Percentiles rank a stretch among this genome's conserved stretches.
Evolutionary conservation across 176 grass and related monocot species (phyloP).

Genomic region (Oryza coarctata): DNA sequence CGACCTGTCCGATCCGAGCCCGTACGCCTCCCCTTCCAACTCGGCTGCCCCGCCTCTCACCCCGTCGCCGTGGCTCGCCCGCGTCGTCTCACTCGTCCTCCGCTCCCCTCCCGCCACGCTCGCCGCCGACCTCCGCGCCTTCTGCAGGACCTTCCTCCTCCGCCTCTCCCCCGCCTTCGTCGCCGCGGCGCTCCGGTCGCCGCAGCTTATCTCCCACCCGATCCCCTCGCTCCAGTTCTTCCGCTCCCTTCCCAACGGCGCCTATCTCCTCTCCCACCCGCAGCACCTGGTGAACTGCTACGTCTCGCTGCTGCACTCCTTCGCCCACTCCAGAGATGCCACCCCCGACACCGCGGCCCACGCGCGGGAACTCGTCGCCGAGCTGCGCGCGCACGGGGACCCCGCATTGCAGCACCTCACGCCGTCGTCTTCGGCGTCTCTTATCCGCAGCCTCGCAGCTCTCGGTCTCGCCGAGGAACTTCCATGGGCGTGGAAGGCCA

Average conservation of each 20-base stretch:
- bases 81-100: constrained; percentile 67
- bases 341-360: not conserved
- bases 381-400: constrained; percentile 51
- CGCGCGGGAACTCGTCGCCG: constrained; percentile 44
- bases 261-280: constrained; percentile 48
- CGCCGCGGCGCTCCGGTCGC: constrained; percentile 51
- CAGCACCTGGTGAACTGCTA: constrained; percentile 59
- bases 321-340: constrained; percentile 38
- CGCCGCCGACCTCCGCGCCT: constrained; percentile 61
- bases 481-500: constrained; percentile 66
- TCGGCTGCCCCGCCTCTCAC: constrained; percentile 3
- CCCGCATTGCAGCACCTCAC: constrained; percentile 33
- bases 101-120: constrained; percentile 50
- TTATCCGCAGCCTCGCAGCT: constrained; percentile 64
- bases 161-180: constrained; percentile 73
- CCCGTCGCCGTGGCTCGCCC: constrained; percentile 73
- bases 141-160: constrained; percentile 71
- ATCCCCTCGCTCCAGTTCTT: constrained; percentile 61
- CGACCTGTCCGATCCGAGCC: constrained; percentile 59
- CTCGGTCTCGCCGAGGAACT: constrained; percentile 75
- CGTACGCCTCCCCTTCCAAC: not conserved
- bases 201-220: constrained; percentile 48
- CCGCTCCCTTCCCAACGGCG: constrained; percentile 48
- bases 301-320: constrained; percentile 64
- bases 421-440: constrained; percentile 45